Conservation (phyloP, 345 rosid species). For the Acer saccharum region DNA sequence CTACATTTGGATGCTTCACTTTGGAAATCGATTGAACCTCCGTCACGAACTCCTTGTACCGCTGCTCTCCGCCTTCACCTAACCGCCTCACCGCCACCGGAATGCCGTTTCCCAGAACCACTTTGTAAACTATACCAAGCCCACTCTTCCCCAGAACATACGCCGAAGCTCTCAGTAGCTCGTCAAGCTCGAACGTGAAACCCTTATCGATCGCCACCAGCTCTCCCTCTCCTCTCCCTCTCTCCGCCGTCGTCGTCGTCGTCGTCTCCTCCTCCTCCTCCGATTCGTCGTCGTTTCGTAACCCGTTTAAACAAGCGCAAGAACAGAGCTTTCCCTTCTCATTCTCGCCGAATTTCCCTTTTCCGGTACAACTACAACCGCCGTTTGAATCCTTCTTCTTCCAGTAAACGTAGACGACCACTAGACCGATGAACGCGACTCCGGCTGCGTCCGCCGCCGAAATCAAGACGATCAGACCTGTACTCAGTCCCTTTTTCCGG, state of each 20-base stretch:
- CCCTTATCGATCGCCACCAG: constrained; percentile 90
- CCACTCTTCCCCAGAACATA: constrained; percentile 97
- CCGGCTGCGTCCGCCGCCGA: constrained; percentile 81
- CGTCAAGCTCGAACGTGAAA: constrained; percentile 91
- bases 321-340: constrained; percentile 38
- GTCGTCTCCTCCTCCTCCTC: constrained; percentile 61
- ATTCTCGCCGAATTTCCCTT: constrained; percentile 52
- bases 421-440: constrained; percentile 75
- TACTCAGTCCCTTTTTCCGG: constrained; percentile 51
- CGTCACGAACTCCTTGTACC: constrained; percentile 84
- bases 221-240: constrained; percentile 64
- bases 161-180: constrained; percentile 91
- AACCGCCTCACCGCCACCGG: constrained; percentile 95
- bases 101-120: constrained; percentile 88
- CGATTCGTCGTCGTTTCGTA: constrained; percentile 58
- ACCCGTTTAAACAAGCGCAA: constrained; percentile 33
- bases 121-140: constrained; percentile 94
- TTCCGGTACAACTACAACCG: constrained; percentile 84
- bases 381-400: constrained; percentile 75
- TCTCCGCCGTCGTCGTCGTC: constrained; percentile 54
- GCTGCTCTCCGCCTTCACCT: constrained; percentile 94
- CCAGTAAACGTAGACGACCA: constrained; percentile 84
- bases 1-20: constrained; percentile 94
- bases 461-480: constrained; percentile 71
- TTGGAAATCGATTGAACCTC: constrained; percentile 92